Evolutionary conservation across 78 protist genomes (phyloP).

Genomic region (Bigelowiella natans): DNA sequence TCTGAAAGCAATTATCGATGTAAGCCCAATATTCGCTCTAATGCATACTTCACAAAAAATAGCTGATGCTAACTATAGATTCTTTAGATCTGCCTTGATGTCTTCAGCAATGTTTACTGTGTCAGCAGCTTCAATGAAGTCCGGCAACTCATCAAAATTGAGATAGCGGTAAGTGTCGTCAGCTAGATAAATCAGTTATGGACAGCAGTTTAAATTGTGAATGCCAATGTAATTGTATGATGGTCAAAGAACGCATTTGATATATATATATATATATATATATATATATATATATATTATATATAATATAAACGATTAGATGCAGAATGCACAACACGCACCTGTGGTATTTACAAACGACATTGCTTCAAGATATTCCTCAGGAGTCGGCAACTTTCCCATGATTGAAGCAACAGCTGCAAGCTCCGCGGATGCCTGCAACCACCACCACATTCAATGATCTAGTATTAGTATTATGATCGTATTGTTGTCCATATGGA

Average conservation of each 20-base stretch:
- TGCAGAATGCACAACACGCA: no score
- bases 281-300: background rate
- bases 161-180: constrained; percentile 45
- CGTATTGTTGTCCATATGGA: no score
- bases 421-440: constrained; percentile 40
- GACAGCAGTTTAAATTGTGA: background rate
- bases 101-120: constrained; percentile 8
- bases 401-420: constrained; percentile 39
- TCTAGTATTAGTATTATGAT: no score
- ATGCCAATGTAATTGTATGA: background rate
- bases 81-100: background rate
- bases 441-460: no score
- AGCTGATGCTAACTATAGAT: background rate
- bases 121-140: background rate
- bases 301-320: no score
- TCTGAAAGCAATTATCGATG: no score
- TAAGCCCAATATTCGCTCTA: no score
- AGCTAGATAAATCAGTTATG: no score
- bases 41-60: no score
- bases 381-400: constrained; percentile 40
- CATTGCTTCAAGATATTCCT: constrained; percentile 30
- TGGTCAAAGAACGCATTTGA: no score
- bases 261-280: background rate
- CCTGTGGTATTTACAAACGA: constrained; percentile 11
- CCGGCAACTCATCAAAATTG: constrained; percentile 34